Conservation (phyloP, 1,284 basidiomycete genomes). For the Inonotus obliquus region DNA sequence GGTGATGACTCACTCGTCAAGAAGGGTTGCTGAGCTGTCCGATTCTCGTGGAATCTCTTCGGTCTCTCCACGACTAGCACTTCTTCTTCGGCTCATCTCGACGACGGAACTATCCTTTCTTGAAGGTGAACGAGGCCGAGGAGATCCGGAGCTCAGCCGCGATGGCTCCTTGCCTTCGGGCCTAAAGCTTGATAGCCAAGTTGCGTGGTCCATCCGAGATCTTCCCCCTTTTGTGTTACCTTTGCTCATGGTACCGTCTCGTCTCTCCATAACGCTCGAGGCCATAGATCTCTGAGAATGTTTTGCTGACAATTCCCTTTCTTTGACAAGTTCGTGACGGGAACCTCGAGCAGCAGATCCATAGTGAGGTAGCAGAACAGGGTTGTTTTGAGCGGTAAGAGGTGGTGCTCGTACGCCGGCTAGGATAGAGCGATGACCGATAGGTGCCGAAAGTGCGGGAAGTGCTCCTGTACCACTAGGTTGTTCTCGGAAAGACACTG, state of each 20-base stretch:
- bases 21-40: conserved; percentile 53
- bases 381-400: conserved; percentile 31
- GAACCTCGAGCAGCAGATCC: conserved; percentile 33
- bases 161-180: conserved; percentile 41
- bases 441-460: conserved; percentile 56
- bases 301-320: conserved; percentile 17
- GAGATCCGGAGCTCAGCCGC: conserved; percentile 34
- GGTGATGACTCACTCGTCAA: conserved; percentile 63
- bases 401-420: conserved; percentile 61
- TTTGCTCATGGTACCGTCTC: conserved; percentile 52
- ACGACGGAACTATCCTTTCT: conserved; percentile 21
- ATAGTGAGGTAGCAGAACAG: conserved; percentile 32
- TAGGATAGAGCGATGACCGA: conserved; percentile 60
- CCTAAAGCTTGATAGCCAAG: conserved; percentile 67
- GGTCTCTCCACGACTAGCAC: conserved; percentile 38
- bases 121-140: conserved; percentile 26
- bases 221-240: conserved; percentile 45
- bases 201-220: conserved; percentile 54
- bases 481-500: conserved; percentile 45
- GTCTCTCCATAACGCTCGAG: conserved; percentile 24
- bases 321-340: conserved; percentile 9
- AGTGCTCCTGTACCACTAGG: conserved; percentile 34
- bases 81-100: conserved; percentile 28
- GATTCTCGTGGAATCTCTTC: conserved; percentile 38
- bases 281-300: conserved; percentile 16